Evolutionary conservation across 805 yeast species (phyloP), one percentile per base, ranked within the genome.

Genomic region (Teunomyces aglyptinius): DNA sequence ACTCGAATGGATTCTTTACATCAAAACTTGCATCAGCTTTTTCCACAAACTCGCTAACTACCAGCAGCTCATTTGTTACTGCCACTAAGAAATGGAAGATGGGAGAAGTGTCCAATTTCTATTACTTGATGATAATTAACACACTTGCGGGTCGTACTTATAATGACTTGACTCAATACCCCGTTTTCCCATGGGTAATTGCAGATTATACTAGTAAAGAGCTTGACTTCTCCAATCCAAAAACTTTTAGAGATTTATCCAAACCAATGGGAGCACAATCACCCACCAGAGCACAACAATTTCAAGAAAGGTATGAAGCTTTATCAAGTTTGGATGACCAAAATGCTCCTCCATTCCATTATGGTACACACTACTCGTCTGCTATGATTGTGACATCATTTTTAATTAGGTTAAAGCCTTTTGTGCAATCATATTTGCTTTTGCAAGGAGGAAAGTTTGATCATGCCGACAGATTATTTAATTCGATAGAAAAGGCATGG

Each of bases 231-330:
- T 59, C 66, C 3, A 70, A 88, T 54, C 83, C 87, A 0, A 67
- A 71, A 6, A 67, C 84, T 0, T 89, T 76, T 58, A 70, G 97
- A 53, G 96, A 89, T 59, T 67, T 89, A 19, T 76, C 88, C 0
- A 88, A 86, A 56, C 96, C 96, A 1, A 90, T 89, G 96, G 97
- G 97, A 1, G 96, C 91, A 0, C 97, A 89, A 60, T 70, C 81
- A 2, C 60, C 63, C 2, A 72, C 71, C 2, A 71, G 96, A 47
- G 87, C 83, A 2, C 52, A 58, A 0, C 81, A 81, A 56, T 89
- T 89, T 56, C 67, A 70, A 41, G 94, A 88, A 46, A 65, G 96
- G 44, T 90, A 75, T 55, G 84, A 84, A 16, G 90, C 95, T 0
- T 65, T 88, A 19, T 76, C 70, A 18, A 81, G 86, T 45, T 68